Percentiles rank a stretch among this genome's conserved stretches.
These are phyloP conservation scores for Sinapis alba DNA, from an alignment of 441 rosid species.

Conservation along the genomic window DNA sequence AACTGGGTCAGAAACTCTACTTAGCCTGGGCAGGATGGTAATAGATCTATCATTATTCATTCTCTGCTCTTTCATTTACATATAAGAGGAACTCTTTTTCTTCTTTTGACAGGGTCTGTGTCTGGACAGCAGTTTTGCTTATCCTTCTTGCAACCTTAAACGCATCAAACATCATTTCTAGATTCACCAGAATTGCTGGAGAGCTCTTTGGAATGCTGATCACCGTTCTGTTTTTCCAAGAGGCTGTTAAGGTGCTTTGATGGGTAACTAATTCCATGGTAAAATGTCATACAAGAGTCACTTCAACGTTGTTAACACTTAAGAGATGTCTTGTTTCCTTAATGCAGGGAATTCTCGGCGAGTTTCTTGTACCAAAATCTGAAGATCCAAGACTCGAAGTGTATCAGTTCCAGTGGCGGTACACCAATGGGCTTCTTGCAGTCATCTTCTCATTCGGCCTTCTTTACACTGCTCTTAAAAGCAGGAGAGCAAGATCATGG, in stretches of 20 bases:
- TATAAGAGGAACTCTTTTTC: neutral
- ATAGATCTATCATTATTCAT: constrained; percentile 1
- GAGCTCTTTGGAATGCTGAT: constrained; percentile 93
- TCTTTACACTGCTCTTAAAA: constrained; percentile 62
- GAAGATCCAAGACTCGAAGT: constrained; percentile 54
- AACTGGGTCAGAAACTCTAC: constrained; percentile 63
- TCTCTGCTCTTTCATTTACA: constrained; percentile 40
- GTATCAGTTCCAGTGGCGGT: constrained; percentile 74
- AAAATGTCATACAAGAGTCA: neutral
- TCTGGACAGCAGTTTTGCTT: constrained; percentile 75
- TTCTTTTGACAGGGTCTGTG: constrained; percentile 73
- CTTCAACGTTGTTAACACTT: constrained; percentile 1
- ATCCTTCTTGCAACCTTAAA: constrained; percentile 70
- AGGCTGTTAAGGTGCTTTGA: constrained; percentile 74
- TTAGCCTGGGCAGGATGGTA: constrained; percentile 92
- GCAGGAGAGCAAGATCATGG: constrained; percentile 82
- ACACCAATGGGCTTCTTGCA: constrained; percentile 76
- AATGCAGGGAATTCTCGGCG: constrained; percentile 70
- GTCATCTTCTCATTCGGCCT: constrained; percentile 74
- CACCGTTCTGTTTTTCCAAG: constrained; percentile 82
- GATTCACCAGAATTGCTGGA: constrained; percentile 84
- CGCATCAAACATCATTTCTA: constrained; percentile 61
- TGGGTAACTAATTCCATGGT: neutral
- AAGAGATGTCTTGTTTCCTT: constrained; percentile 18
- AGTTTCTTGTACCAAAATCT: constrained; percentile 59